phyloP scores from a whole-genome alignment of 129 eudicot genomes.

The Smallanthus sonchifolius region DNA sequence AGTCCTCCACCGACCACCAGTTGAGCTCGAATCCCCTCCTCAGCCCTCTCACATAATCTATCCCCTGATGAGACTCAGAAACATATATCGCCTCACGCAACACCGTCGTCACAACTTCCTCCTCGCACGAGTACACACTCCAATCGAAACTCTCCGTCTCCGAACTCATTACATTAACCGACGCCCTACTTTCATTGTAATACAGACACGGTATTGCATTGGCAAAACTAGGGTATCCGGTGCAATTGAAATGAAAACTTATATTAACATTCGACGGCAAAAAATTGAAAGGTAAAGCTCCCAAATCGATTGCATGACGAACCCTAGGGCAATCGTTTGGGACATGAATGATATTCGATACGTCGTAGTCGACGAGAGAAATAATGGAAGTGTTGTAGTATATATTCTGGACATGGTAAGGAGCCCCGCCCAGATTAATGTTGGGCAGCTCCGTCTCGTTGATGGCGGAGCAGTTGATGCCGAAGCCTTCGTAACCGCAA shows the following conservation, averaged over 20 bases:
- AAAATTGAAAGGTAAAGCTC: background rate
- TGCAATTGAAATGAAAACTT: slow-evolving; percentile 1
- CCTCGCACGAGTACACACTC: background rate
- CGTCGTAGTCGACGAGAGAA: background rate
- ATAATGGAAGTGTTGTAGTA: background rate
- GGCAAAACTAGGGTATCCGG: background rate
- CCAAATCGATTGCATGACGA: background rate
- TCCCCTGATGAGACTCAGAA: background rate
- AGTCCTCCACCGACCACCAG: background rate
- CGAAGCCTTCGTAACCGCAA: slow-evolving; percentile 4
- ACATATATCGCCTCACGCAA: background rate
- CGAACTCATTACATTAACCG: background rate
- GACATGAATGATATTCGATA: background rate
- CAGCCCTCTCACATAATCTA: background rate
- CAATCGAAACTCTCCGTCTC: background rate
- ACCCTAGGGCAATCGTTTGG: slow-evolving; percentile 4
- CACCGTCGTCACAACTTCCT: background rate
- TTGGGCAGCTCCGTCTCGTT: background rate
- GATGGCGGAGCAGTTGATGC: slow-evolving; percentile 2
- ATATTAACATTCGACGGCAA: background rate
- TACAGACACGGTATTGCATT: background rate
- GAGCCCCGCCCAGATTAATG: background rate
- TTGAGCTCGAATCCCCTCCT: background rate
- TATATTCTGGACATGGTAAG: background rate
- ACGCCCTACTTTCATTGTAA: background rate